Base-by-base conservation (phyloP, 768 basidiomycete genomes). In the Tulasnella calospora region DNA sequence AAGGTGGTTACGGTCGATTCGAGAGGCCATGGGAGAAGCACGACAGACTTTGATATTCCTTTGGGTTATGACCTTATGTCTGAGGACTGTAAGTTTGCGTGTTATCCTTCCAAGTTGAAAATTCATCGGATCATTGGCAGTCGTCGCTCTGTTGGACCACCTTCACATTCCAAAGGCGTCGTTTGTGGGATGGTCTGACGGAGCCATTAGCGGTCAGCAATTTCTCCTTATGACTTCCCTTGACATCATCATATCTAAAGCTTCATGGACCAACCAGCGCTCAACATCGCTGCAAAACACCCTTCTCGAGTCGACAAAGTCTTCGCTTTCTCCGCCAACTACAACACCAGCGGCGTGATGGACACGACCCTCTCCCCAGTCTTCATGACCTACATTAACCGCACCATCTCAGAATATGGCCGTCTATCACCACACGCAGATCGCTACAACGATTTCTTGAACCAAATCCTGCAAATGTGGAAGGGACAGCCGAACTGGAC, bases 101-200 rank as follows among this genome's bases (percentile, higher is more conserved):
- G 23, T 19, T 6, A 4, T 36, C 7, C 41, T 57, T n/a, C 46
- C 0, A 33, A 3, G 2, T n/a, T 19, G 30, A 67, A 13, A 41
- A 5, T 19, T 33, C 2, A 30, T 0, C 27, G 21, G 5, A 23
- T n/a, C n/a, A n/a, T 51, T 51, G 7, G 21, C 46, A 75, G 74
- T 75, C n/a, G 27, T 75, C 23, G 51, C 44, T 15, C 35, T 75
- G 36, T 10, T 75, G 46, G 74, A 75, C 36, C 74, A 51, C 44
- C 35, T 75, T 2, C 10, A 55, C 13, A 55, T 75, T 12, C 74
- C 74, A 3, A 75, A 75, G 46, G 74, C 74, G 27, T 47, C 74
- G 4, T 75, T 75, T n/a, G 74, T 75, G 8, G 74, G 74, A 17
- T 75, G 74, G 74, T 75, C 74, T 8, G 74, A 75, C n/a, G 74